Percentiles rank a stretch among this genome's conserved stretches.
Evolutionary conservation across 2,329 filamentous ascomycete species (phyloP).

Genomic region (Pyrenophora seminiperda): DNA sequence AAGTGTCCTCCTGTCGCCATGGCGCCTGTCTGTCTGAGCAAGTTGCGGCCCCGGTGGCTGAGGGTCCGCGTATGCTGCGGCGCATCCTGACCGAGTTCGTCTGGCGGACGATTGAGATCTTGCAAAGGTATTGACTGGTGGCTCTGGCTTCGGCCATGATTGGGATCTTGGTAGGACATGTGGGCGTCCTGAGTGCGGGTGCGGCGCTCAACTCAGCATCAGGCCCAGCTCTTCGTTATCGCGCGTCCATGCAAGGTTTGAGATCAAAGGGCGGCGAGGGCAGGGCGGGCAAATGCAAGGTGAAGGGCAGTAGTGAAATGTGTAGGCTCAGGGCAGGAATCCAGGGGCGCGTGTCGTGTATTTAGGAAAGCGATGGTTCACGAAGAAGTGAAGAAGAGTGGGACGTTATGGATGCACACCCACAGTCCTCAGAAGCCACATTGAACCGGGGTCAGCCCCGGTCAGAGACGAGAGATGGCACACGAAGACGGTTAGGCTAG

Average conservation of each 20-base stretch:
- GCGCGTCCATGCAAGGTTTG: conserved; percentile 24
- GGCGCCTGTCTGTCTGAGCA: conserved; percentile 52
- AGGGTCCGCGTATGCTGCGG: conserved; percentile 52
- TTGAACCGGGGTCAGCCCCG: background rate
- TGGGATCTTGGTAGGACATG: conserved; percentile 58
- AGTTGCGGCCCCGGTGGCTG: conserved; percentile 55
- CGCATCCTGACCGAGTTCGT: conserved; percentile 38
- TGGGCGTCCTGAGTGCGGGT: conserved; percentile 36
- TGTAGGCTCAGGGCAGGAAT: conserved; percentile 2
- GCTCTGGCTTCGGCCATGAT: conserved; percentile 54
- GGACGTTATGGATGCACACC: conserved; percentile 10
- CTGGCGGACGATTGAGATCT: conserved; percentile 53
- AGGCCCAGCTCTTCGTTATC: conserved; percentile 32
- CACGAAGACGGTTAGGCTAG: conserved; percentile 15
- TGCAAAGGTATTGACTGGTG: conserved; percentile 74
- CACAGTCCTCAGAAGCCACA: conserved; percentile 5
- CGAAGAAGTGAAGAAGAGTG: conserved; percentile 7
- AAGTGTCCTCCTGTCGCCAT: conserved; percentile 50
- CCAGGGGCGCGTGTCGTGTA: conserved; percentile 8
- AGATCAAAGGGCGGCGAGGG: conserved; percentile 14
- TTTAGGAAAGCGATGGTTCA: conserved; percentile 9
- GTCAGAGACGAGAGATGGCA: background rate
- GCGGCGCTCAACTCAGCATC: conserved; percentile 37
- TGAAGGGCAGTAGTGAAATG: background rate
- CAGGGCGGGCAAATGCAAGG: conserved; percentile 2